Base-by-base conservation (phyloP, 495 filamentous ascomycete species). In the Podospora tetraspora region DNA sequence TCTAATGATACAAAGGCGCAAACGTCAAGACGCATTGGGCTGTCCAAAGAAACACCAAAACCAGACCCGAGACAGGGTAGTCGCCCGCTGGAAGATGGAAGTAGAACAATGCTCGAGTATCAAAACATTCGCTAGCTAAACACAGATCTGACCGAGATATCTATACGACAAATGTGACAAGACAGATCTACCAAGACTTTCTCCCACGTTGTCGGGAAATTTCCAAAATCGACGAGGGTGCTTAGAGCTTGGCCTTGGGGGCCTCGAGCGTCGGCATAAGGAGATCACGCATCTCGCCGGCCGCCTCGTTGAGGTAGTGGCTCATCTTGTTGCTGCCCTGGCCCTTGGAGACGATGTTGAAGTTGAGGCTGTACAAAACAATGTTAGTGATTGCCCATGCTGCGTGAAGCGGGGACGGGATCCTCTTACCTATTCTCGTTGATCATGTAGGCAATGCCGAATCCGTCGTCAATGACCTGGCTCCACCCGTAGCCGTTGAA, bases 401-500 rank as follows among this genome's bases (percentile, higher is more conserved):
- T 62, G 56, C 7, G 21, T 10, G 43, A 22, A 13, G n/a, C 43
- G 21, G 58, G 52, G 58, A 25, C 61, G 66, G 70, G 74, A 79
- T 34, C 82, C 79, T 76, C 82, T 79, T 76, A 85, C 84, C 81
- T 86, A 79, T 96, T 96, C 85, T 99, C 95, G 75, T 99, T 99
- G 74, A 99, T 97, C 96, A 99, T 99, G 74, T 99, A 99, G 13
- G 96, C 96, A 79, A 99, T 96, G 23, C 96, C 95, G 78, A 92
- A 99, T 19, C 95, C 95, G 52, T 89, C 92, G 76, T 98, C 94
- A 67, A 98, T 90, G 22, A 99, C 96, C 85, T 99, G 94, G 75
- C 92, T 96, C 96, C 96, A 99, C 32, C 96, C 96, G 82, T 99
- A 99, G 19, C 96, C 96, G 77, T 99, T 98, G 84, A 98, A 99